Evolutionary conservation across 2,329 filamentous ascomycete genomes (phyloP), one percentile per base, ranked within the genome.

Genomic region (Clonostachys byssicola): DNA sequence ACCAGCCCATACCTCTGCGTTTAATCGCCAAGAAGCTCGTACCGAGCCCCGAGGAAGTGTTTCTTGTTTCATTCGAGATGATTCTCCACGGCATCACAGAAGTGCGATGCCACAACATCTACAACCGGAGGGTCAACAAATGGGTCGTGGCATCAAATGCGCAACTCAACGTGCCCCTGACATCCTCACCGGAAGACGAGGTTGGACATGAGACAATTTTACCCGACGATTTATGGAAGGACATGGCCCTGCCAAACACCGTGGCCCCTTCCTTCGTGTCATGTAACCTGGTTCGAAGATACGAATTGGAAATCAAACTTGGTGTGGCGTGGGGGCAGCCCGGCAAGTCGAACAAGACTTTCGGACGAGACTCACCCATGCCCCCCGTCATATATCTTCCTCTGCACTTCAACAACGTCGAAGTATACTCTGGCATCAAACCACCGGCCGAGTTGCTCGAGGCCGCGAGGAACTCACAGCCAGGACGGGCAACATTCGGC

Each of bases 261-360:
- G 83, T 99, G 12, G 85, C 90, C 10, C 94, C 94, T 0, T 86
- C 84, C 0, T 99, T 99, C 61, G 75, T 83, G 43, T 89, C 91
- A 2, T 99, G 94, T 68, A 97, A 97, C 64, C 79, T 97, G 43
- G 78, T 80, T 45, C 81, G 92, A 30, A 77, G 72, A 45, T 97
- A 99, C 64, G 86, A 92, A 61, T 69, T 99, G 36, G 90, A 96
- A 65, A 71, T 96, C 39, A 83, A 84, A 49, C 72, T 96, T 8
- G 90, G 90, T 2, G 65, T 96, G 36, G 83, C 82, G 48, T 92
- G 89, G 75, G 88, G 87, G 7, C 77, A 78, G 33, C 74, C 78
- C 71, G 61, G 64, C 33, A 47, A 47, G 30, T 40, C 45, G 14
- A 46, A 43, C 39, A 36, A 17, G 7, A 10, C 46, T 14, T 49